Base-by-base conservation (phyloP, 2,329 filamentous ascomycete genomes). In the Chaetomiaceae sp. region DNA sequence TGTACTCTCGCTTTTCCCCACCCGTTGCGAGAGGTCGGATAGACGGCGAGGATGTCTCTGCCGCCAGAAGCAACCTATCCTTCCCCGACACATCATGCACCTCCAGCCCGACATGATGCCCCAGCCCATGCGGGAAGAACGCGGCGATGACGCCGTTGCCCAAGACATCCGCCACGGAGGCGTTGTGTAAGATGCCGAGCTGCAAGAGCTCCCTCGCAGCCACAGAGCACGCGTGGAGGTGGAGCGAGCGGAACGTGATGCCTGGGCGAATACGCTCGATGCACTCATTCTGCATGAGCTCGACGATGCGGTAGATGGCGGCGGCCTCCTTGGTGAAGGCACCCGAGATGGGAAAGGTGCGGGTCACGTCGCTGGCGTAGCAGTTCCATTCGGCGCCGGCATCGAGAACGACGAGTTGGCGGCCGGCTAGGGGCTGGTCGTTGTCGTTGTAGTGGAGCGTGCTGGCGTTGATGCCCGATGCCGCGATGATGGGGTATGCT, bases 311-410 rank as follows among this genome's bases (percentile, higher is more conserved):
- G 67, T 96, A 91, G 48, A 96, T 85, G 9, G 81, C 79, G 43
- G 79, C 78, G 1, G 85, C 85, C 66, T 92, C 16, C 10, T 5
- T 13, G 5, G 47, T 9, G 18, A 90, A 95, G 0, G 57, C 53
- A 5, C 88, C 87, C 13, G 78, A 80, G 20, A 96, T 72, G 4
- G 92, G 92, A 60, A 96, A 83, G 0, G 91, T 94, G 33, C 92
- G 82, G 0, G 94, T 97, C 25, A 97, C 84, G 68, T 97, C 92
- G 53, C 87, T 88, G 27, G 90, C 90, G 67, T 99, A 97, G 61
- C 87, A 85, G 44, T 84, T 73, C 71, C 84, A 95, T 69, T 97
- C 92, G 60, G 85, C 87, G 2, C 90, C 91, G 1, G 92, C 91
- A 66, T 99, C 92, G 4, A 99, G 75, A 18, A 95, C 84, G 29